Base-by-base conservation (phyloP, 768 basidiomycete species). In the Epithele typhae region DNA sequence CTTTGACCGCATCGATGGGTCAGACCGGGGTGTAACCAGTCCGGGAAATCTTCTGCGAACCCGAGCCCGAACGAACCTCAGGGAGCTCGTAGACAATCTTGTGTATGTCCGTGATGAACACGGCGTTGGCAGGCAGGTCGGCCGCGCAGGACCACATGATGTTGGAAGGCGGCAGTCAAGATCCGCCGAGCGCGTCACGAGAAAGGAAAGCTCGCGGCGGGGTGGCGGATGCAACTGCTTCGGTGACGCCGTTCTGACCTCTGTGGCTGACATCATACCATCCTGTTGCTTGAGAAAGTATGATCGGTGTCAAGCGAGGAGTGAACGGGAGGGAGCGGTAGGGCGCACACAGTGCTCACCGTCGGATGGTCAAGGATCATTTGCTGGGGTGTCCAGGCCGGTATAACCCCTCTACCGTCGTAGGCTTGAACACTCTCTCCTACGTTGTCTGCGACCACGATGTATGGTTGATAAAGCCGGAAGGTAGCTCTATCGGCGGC, bases 221-320 rank as follows among this genome's bases (percentile, higher is more conserved):
- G 2, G 61, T 49, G 6, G 59, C 57, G 1, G 48, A 33, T 8
- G 39, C 19, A n/a, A 59, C 43, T 9, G 58, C 39, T 47, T 61
- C 59, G 12, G 58, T 48, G 22, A 50, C 42, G 37, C 58, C 53
- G 46, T 58, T 58, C 21, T 56, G 55, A 5, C 59, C 62, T 37
- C 55, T 51, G 27, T 63, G 62, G 1, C 58, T 56, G 10, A 63
- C 34, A n/a, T n/a, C n/a, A 37, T 61, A 55, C 58, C 62, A 63
- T 0, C 58, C 62, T n/a, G 53, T 55, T 0, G 46, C 58, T 58
- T 63, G 14, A 19, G 11, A 15, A 17, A 37, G 27, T 9, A 12
- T 12, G 8, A 12, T 14, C 35, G 17, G 35, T n/a, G 10, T 14
- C 25, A 23, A n/a, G 14, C n/a, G n/a, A n/a, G n/a, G n/a, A n/a